phyloP scores from a whole-genome alignment of 768 basidiomycete genomes.

The Russula compacta region DNA sequence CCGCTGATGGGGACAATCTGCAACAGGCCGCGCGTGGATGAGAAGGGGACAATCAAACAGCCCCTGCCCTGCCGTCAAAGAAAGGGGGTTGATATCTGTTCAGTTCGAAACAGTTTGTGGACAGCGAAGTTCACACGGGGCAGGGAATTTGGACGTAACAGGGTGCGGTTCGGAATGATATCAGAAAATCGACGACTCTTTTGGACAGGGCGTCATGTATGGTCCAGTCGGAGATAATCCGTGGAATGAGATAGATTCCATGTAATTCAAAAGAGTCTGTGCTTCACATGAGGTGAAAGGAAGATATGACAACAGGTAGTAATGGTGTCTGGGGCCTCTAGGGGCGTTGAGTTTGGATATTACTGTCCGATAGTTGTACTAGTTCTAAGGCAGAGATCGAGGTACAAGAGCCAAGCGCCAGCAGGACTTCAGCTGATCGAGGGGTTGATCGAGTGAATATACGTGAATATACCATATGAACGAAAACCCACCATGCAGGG shows the following conservation, averaged over 20 bases:
- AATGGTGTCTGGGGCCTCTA: background rate
- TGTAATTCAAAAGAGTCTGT: background rate
- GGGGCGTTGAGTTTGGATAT: background rate
- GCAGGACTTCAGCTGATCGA: background rate
- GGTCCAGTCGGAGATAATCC: background rate
- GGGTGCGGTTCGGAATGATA: background rate
- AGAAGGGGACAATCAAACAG: background rate
- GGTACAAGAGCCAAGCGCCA: background rate
- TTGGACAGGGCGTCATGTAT: background rate
- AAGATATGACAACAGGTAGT: background rate
- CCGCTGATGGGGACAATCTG: background rate
- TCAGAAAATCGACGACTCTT: background rate
- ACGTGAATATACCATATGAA: background rate
- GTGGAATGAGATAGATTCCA: background rate
- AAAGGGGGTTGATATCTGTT: background rate
- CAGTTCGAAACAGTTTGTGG: background rate
- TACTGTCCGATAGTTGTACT: background rate
- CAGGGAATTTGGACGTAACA: background rate
- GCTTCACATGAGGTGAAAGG: background rate
- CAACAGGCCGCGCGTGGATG: background rate
- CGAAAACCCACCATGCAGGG: slow-evolving; percentile 53
- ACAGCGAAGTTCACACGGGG: background rate
- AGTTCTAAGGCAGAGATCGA: background rate
- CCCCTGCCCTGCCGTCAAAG: background rate
- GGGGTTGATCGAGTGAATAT: background rate